Conservation (phyloP, 768 basidiomycete genomes). For the Favolaschia claudopus region DNA sequence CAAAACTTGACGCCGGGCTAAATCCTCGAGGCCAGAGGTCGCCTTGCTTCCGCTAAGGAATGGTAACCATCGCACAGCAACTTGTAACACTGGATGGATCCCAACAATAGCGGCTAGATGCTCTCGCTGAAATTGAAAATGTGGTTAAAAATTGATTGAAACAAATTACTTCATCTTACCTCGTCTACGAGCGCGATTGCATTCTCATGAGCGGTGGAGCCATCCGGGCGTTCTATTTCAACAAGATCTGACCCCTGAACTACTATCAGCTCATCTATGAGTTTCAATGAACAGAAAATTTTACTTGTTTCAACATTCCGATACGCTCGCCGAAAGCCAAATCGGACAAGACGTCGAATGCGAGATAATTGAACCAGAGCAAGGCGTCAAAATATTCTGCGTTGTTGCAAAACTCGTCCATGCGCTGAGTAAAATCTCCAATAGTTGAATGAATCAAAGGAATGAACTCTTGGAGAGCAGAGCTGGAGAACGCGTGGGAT, state of each 20-base stretch:
- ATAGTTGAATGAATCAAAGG: slow-evolving; percentile 29
- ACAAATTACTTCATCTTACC: slow-evolving; percentile 21
- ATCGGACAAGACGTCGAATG: slow-evolving; percentile 42
- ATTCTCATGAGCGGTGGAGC: slow-evolving; percentile 28
- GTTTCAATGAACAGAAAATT: background rate
- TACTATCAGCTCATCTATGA: background rate
- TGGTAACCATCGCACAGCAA: slow-evolving; percentile 29
- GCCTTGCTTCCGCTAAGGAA: slow-evolving; percentile 32
- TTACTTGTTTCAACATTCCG: slow-evolving; percentile 38
- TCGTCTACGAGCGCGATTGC: slow-evolving; percentile 38
- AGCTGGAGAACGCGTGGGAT: slow-evolving; percentile 40
- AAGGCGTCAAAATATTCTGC: slow-evolving; percentile 33
- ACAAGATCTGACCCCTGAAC: slow-evolving; percentile 36
- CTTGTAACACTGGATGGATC: slow-evolving; percentile 31
- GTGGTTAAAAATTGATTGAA: background rate
- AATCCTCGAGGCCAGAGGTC: slow-evolving; percentile 29
- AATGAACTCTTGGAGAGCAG: slow-evolving; percentile 28
- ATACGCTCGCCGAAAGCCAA: slow-evolving; percentile 43
- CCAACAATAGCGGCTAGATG: slow-evolving; percentile 38
- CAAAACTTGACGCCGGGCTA: slow-evolving; percentile 33
- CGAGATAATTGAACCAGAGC: slow-evolving; percentile 42
- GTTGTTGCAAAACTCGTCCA: slow-evolving; percentile 30
- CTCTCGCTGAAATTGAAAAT: slow-evolving; percentile 31
- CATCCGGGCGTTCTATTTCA: slow-evolving; percentile 26
- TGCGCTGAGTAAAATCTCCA: slow-evolving; percentile 21